These are phyloP conservation scores for Quercus phellos DNA, from an alignment of 331 rosid species.

Conservation along the genomic window DNA sequence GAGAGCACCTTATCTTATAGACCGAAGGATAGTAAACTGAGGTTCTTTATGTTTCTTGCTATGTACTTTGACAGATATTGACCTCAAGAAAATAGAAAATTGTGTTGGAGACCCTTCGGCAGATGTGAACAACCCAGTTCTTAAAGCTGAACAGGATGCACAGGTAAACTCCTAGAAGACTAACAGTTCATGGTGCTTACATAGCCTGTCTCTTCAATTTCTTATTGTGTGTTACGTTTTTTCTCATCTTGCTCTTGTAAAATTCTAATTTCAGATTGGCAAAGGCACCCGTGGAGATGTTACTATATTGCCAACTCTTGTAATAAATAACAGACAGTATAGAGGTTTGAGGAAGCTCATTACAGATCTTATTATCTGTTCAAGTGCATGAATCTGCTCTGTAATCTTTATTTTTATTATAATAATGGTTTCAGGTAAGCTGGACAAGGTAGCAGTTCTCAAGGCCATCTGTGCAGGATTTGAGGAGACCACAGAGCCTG, in stretches of 20 bases:
- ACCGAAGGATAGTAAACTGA: not conserved
- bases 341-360: slow-evolving; percentile 52
- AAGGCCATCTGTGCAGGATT: slow-evolving; percentile 91
- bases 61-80: slow-evolving; percentile 47
- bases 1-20: not conserved
- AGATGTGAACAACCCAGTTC: slow-evolving; percentile 63
- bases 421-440: slow-evolving; percentile 50
- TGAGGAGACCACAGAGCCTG: slow-evolving; percentile 86
- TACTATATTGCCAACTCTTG: slow-evolving; percentile 90
- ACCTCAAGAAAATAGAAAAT: slow-evolving; percentile 62
- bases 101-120: slow-evolving; percentile 80
- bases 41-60: slow-evolving; percentile 3
- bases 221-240: not conserved
- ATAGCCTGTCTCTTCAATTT: slow-evolving; percentile 6
- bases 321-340: slow-evolving; percentile 85
- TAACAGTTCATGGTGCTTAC: not conserved
- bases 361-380: not conserved
- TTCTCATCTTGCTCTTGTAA: slow-evolving; percentile 19
- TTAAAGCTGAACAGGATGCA: slow-evolving; percentile 83
- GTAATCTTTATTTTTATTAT: not conserved
- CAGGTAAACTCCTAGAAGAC: slow-evolving; percentile 49
- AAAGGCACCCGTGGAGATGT: slow-evolving; percentile 93
- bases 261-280: slow-evolving; percentile 61
- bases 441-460: slow-evolving; percentile 83
- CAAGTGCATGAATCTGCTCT: slow-evolving; percentile 3